Evolutionary conservation across 768 basidiomycete genomes (phyloP).

Genomic region (Boletus rufocinnamomeus): DNA sequence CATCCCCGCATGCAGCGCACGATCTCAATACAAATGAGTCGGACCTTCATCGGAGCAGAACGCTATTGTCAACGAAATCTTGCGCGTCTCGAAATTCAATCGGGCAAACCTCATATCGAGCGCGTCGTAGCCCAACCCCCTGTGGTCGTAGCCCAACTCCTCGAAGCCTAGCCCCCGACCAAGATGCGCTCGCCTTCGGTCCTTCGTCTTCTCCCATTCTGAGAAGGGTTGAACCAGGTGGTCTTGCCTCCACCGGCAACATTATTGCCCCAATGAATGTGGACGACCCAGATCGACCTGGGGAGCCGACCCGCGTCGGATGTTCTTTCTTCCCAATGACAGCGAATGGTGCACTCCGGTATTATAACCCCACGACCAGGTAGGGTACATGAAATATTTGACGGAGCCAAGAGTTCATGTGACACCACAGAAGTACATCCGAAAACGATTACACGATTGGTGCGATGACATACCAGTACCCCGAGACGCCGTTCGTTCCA

Average conservation of each 20-base stretch:
- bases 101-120: conserved; percentile 28
- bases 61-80: conserved; percentile 17
- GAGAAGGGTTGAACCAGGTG: not conserved
- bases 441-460: conserved; percentile 8
- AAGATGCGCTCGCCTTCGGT: not conserved
- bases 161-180: conserved; percentile 11
- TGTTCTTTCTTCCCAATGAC: conserved; percentile 21
- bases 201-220: not conserved
- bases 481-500: conserved; percentile 22
- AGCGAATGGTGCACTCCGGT: conserved; percentile 8
- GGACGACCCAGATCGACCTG: conserved; percentile 13
- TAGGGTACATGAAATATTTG: not conserved
- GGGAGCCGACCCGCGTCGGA: not conserved
- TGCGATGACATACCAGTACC: conserved; percentile 22
- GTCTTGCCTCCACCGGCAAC: not conserved
- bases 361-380: conserved; percentile 12
- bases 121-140: conserved; percentile 19
- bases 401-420: not conserved
- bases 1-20: not conserved
- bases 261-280: conserved; percentile 8
- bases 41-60: conserved; percentile 8
- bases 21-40: not conserved
- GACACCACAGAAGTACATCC: conserved; percentile 1
- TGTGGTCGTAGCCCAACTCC: conserved; percentile 18
- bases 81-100: conserved; percentile 15